phyloP scores from a whole-genome alignment of 768 basidiomycete species.

The Phanerochaete carnosa region DNA sequence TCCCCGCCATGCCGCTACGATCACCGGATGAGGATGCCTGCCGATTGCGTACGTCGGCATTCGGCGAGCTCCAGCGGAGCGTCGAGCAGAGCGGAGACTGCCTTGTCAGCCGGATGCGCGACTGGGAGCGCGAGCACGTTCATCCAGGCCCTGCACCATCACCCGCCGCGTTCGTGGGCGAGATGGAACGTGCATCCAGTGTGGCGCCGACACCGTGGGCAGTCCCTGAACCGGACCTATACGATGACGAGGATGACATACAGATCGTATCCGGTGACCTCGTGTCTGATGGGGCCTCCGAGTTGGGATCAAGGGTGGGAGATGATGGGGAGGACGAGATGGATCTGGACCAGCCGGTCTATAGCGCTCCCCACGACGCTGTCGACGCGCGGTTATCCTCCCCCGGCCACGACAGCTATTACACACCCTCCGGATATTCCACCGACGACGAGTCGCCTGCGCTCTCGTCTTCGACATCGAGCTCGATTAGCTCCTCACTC shows the following conservation, averaged over 20 bases:
- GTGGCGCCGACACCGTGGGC: background rate
- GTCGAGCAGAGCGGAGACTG: conserved; percentile 64
- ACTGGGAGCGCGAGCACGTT: conserved; percentile 57
- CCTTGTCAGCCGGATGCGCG: conserved; percentile 69
- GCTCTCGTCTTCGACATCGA: conserved; percentile 33
- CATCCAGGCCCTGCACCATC: background rate
- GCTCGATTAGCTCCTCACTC: conserved; percentile 38
- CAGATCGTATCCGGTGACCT: conserved; percentile 47
- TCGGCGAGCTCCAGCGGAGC: conserved; percentile 61
- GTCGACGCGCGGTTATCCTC: conserved; percentile 29
- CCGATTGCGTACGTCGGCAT: conserved; percentile 58
- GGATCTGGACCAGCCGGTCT: conserved; percentile 31
- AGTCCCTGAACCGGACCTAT: conserved; percentile 15
- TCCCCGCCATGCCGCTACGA: background rate
- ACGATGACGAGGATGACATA: conserved; percentile 49
- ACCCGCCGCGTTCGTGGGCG: background rate
- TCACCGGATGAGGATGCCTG: conserved; percentile 22
- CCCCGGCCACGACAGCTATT: conserved; percentile 25
- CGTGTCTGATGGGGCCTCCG: conserved; percentile 17
- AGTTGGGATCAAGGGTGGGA: conserved; percentile 1
- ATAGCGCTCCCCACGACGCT: conserved; percentile 11
- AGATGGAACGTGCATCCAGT: background rate
- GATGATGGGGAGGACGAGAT: conserved; percentile 24
- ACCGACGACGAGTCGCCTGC: conserved; percentile 38
- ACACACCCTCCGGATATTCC: conserved; percentile 26